Conservation (phyloP, 805 yeast species). For the Pichia gijzeniarum region DNA sequence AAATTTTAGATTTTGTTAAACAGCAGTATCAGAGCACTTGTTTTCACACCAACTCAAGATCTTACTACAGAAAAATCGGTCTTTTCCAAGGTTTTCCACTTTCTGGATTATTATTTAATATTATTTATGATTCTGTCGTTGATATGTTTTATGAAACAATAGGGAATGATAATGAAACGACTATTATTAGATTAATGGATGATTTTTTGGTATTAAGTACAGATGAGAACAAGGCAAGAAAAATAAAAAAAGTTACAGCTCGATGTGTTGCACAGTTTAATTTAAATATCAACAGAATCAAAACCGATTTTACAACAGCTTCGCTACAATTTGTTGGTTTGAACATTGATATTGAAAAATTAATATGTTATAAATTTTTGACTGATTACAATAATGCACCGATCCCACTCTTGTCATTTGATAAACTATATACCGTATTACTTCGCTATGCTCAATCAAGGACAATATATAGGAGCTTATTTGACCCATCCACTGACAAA, state of each 20-base stretch:
- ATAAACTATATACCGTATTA: slow-evolving; percentile 18
- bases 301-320: slow-evolving; percentile 25
- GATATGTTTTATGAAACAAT: slow-evolving; percentile 22
- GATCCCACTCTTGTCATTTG: slow-evolving; percentile 11
- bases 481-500: slow-evolving; percentile 17
- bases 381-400: slow-evolving; percentile 13
- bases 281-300: slow-evolving; percentile 35
- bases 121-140: slow-evolving; percentile 61
- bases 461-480: slow-evolving; percentile 2
- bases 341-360: slow-evolving; percentile 27
- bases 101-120: slow-evolving; percentile 68
- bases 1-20: slow-evolving; percentile 40
- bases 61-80: slow-evolving; percentile 53
- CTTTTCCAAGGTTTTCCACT: slow-evolving; percentile 80
- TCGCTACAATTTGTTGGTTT: slow-evolving; percentile 38
- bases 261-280: slow-evolving; percentile 39
- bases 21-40: slow-evolving; percentile 50
- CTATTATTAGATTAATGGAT: slow-evolving; percentile 64
- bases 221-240: slow-evolving; percentile 25
- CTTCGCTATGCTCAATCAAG: slow-evolving; percentile 7
- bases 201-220: slow-evolving; percentile 74
- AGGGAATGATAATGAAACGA: slow-evolving; percentile 6
- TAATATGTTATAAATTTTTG: slow-evolving; percentile 32
- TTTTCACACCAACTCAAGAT: slow-evolving; percentile 30
- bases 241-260: slow-evolving; percentile 26